phyloP scores from a whole-genome alignment of 441 rosid species.

The Adansonia rubrostipa region DNA sequence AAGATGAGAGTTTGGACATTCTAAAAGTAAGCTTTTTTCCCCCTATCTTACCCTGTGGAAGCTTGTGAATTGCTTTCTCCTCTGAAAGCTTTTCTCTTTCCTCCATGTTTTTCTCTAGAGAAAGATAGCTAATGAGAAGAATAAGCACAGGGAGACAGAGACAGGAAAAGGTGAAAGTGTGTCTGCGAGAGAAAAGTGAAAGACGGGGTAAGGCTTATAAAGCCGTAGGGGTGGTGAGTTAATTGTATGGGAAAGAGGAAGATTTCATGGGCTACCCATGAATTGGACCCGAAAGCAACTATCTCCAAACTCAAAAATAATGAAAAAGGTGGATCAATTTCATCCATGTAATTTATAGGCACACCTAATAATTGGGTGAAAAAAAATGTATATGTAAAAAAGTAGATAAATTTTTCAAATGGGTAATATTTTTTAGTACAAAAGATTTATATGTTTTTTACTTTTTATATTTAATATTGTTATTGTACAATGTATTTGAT shows the following conservation, averaged over 20 bases:
- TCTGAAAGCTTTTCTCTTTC: slow-evolving; percentile 37
- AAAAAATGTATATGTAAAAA: no score
- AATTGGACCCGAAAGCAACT: slow-evolving; percentile 38
- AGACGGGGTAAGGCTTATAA: slow-evolving; percentile 9
- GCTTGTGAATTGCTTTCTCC: slow-evolving; percentile 37
- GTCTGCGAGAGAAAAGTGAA: slow-evolving; percentile 4
- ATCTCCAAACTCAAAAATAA: slow-evolving; percentile 48
- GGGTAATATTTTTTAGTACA: no score
- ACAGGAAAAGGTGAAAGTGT: neutral
- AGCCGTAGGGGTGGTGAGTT: neutral
- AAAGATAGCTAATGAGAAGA: slow-evolving; percentile 18
- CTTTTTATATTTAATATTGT: no score
- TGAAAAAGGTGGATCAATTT: neutral
- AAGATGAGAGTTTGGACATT: neutral
- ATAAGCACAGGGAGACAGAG: neutral
- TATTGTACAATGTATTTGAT: no score
- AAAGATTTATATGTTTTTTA: no score
- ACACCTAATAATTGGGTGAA: no score
- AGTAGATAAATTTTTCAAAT: no score
- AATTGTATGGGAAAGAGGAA: slow-evolving; percentile 7
- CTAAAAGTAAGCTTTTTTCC: neutral
- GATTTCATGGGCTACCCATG: neutral
- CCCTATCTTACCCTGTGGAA: slow-evolving; percentile 47
- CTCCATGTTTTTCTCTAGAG: slow-evolving; percentile 31
- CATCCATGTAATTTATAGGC: neutral